A percentile compares a stretch with the other conserved stretches of the same genome.
Conservation (phyloP, 2,329 filamentous ascomycete species). For the Orbilia oligospora region DNA sequence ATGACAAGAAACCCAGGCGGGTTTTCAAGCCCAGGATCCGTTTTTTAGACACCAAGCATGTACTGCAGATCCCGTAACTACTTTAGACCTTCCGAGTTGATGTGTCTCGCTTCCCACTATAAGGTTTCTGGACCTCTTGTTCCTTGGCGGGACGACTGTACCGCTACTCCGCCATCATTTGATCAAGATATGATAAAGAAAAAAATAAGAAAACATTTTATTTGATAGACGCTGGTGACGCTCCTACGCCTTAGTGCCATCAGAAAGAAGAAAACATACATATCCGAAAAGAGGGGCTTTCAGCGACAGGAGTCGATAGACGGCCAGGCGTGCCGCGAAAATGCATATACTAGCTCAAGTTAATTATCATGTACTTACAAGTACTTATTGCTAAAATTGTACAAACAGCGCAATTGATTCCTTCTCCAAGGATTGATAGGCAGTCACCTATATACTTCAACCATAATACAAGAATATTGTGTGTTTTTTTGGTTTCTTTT, state of each 20-base stretch:
- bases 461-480: neutral
- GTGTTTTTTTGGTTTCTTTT: neutral
- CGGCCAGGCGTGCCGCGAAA: neutral
- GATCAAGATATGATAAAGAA: slow-evolving; percentile 16
- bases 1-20: neutral
- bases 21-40: neutral
- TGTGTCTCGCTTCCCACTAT: neutral
- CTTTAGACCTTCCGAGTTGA: neutral
- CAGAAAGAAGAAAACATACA: slow-evolving; percentile 18
- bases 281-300: neutral
- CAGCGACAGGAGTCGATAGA: neutral
- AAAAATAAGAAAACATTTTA: slow-evolving; percentile 8
- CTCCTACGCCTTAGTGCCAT: slow-evolving; percentile 28
- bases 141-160: neutral
- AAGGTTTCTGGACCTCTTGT: neutral
- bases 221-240: slow-evolving; percentile 19
- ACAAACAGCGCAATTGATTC: too few relatives aligned
- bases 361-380: neutral
- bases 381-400: too few relatives aligned
- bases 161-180: neutral
- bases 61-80: neutral
- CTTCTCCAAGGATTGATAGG: neutral
- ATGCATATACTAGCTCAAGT: neutral
- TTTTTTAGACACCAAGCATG: neutral
- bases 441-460: neutral